phyloP scores from a whole-genome alignment of 352 stramenopile genomes.

The Pythium angustatum region DNA sequence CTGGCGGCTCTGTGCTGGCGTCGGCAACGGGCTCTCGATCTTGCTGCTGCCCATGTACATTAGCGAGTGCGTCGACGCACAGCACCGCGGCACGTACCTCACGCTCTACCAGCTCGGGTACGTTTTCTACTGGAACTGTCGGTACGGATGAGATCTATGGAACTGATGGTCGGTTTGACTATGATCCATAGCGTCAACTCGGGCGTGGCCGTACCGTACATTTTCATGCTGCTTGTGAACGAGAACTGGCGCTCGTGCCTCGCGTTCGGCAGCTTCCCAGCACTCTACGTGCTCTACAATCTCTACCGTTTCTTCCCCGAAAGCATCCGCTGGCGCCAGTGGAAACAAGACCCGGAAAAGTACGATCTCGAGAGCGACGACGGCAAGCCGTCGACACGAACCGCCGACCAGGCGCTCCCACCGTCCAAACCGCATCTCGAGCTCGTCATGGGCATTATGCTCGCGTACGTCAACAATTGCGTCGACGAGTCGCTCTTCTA shows the following conservation, averaged over 20 bases:
- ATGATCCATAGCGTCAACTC: conserved; percentile 75
- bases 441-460: conserved; percentile 70
- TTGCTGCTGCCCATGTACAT: conserved; percentile 90
- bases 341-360: conserved; percentile 57
- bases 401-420: conserved; percentile 11
- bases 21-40: conserved; percentile 85
- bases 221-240: conserved; percentile 76
- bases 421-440: conserved; percentile 49
- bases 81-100: conserved; percentile 64
- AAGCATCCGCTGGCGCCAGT: conserved; percentile 75
- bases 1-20: conserved; percentile 70
- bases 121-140: conserved; percentile 24
- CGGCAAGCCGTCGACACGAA: background rate
- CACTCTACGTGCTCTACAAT: conserved; percentile 76
- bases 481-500: conserved; percentile 89
- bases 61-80: conserved; percentile 73
- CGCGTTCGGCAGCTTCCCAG: conserved; percentile 65
- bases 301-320: conserved; percentile 76
- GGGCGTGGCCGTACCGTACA: conserved; percentile 72
- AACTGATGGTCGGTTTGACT: too few relatives aligned
- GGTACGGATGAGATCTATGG: too few relatives aligned
- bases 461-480: conserved; percentile 89
- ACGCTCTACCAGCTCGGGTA: conserved; percentile 83
- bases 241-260: conserved; percentile 83
- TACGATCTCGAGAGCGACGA: conserved; percentile 48